phyloP scores from a whole-genome alignment of 2,329 filamentous ascomycete species.

The Epichloe elymi region DNA sequence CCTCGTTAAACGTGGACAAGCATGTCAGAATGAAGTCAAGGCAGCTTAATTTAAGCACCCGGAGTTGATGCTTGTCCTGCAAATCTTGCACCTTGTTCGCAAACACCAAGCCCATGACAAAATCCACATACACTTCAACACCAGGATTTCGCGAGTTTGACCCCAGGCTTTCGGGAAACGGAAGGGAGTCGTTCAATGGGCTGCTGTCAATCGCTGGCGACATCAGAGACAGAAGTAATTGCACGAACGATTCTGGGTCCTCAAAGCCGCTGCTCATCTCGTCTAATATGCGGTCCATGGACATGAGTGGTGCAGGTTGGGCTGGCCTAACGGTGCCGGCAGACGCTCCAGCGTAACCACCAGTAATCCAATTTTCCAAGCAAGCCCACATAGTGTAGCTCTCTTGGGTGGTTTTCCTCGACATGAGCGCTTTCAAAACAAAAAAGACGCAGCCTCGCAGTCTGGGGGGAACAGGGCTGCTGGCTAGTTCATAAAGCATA shows the following conservation, averaged over 20 bases:
- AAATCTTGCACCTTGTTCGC: conserved; percentile 52
- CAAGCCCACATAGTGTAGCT: conserved; percentile 66
- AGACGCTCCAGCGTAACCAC: conserved; percentile 33
- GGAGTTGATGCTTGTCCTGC: conserved; percentile 53
- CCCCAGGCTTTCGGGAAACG: conserved; percentile 79
- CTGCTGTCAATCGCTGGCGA: conserved; percentile 48
- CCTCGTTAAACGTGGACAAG: conserved; percentile 82
- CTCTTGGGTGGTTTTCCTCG: conserved; percentile 54
- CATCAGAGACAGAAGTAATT: conserved; percentile 60
- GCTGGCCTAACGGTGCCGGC: conserved; percentile 19
- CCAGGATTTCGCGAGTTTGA: conserved; percentile 63
- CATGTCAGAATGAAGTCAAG: conserved; percentile 72
- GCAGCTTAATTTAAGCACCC: conserved; percentile 65
- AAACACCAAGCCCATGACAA: conserved; percentile 69
- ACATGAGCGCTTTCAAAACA: conserved; percentile 61
- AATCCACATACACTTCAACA: conserved; percentile 88
- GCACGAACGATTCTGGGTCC: conserved; percentile 72
- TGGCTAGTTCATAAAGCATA: conserved; percentile 66
- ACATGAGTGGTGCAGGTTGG: conserved; percentile 23
- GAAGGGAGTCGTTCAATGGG: conserved; percentile 58
- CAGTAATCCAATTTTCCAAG: conserved; percentile 68
- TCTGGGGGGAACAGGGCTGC: conserved; percentile 60
- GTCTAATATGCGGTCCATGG: conserved; percentile 54
- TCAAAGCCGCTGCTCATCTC: conserved; percentile 70
- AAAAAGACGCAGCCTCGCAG: conserved; percentile 76